Conservation (phyloP, 352 stramenopile species). For the Pythium rhizo-oryzae region DNA sequence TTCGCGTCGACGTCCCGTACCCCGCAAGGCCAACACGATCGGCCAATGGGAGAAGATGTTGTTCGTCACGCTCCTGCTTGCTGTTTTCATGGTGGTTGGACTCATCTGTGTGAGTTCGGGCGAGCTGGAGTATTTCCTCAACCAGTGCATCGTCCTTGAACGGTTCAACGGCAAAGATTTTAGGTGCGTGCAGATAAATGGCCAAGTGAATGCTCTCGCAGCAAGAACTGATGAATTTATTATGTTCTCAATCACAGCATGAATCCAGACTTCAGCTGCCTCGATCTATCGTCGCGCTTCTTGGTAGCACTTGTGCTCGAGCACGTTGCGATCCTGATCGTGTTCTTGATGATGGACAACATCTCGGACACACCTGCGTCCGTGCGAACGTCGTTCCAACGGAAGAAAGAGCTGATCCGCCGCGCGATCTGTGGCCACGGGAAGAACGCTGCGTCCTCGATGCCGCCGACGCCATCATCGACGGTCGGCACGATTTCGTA, state of each 20-base stretch:
- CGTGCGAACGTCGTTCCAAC: slow-evolving; percentile 79
- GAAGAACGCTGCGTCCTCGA: slow-evolving; percentile 37
- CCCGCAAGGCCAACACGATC: slow-evolving; percentile 84
- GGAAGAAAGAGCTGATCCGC: slow-evolving; percentile 86
- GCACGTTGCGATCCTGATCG: slow-evolving; percentile 68
- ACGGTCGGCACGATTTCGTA: slow-evolving; percentile 17
- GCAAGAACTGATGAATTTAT: not conserved
- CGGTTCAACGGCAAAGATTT: slow-evolving; percentile 84
- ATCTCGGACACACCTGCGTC: slow-evolving; percentile 78
- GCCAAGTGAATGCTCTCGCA: not conserved
- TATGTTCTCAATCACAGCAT: slow-evolving; percentile 44
- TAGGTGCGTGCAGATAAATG: slow-evolving; percentile 42
- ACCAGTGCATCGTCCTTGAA: slow-evolving; percentile 65
- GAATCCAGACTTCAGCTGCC: slow-evolving; percentile 81
- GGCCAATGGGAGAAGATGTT: slow-evolving; percentile 89
- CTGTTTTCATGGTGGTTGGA: slow-evolving; percentile 81
- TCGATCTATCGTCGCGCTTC: slow-evolving; percentile 77
- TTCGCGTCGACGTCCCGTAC: slow-evolving; percentile 66
- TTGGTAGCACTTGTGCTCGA: slow-evolving; percentile 79
- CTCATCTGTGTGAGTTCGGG: slow-evolving; percentile 86
- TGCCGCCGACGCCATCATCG: slow-evolving; percentile 32
- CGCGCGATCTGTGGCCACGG: slow-evolving; percentile 79
- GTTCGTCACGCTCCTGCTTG: slow-evolving; percentile 81
- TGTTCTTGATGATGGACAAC: slow-evolving; percentile 83
- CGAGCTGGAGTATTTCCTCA: slow-evolving; percentile 85